Percentiles rank a stretch among this genome's conserved stretches.
phyloP scores from a whole-genome alignment of 768 basidiomycete genomes.

The Suillus cothurnatus region DNA sequence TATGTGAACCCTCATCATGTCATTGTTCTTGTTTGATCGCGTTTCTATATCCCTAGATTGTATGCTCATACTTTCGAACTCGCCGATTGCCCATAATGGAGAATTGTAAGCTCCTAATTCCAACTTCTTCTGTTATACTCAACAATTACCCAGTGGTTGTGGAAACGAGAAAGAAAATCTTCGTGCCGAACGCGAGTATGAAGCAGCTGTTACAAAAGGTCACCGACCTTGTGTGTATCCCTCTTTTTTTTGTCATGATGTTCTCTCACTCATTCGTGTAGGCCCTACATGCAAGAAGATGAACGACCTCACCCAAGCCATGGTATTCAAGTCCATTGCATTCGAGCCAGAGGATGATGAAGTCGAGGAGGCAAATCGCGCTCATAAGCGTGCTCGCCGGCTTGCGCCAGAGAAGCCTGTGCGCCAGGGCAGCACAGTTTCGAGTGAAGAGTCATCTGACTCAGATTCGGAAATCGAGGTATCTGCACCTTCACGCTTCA shows the following conservation, averaged over 20 bases:
- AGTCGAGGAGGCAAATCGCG: slow-evolving; percentile 42
- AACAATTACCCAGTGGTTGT: slow-evolving; percentile 43
- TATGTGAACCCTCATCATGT: slow-evolving; percentile 26
- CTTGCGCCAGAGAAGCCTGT: slow-evolving; percentile 9
- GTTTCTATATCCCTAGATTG: slow-evolving; percentile 44
- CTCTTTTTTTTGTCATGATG: not conserved
- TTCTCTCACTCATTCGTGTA: slow-evolving; percentile 23
- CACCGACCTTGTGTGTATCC: slow-evolving; percentile 54
- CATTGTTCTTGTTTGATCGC: not conserved
- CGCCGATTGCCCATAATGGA: slow-evolving; percentile 56
- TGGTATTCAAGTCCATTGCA: slow-evolving; percentile 61
- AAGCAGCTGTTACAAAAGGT: slow-evolving; percentile 57
- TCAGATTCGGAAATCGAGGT: slow-evolving; percentile 13
- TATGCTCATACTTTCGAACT: slow-evolving; percentile 51
- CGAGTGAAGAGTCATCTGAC: slow-evolving; percentile 6
- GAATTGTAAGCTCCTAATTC: slow-evolving; percentile 49
- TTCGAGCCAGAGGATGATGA: slow-evolving; percentile 73
- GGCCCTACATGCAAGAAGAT: slow-evolving; percentile 73
- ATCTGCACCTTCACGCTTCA: slow-evolving; percentile 9
- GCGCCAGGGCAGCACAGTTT: slow-evolving; percentile 12
- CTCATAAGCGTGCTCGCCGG: slow-evolving; percentile 28
- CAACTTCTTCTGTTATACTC: not conserved
- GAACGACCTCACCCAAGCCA: slow-evolving; percentile 51
- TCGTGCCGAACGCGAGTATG: slow-evolving; percentile 56
- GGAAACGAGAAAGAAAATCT: slow-evolving; percentile 59